Evolutionary conservation across 148 eudicot genomes (phyloP).

Genomic region (Camellia sinensis): DNA sequence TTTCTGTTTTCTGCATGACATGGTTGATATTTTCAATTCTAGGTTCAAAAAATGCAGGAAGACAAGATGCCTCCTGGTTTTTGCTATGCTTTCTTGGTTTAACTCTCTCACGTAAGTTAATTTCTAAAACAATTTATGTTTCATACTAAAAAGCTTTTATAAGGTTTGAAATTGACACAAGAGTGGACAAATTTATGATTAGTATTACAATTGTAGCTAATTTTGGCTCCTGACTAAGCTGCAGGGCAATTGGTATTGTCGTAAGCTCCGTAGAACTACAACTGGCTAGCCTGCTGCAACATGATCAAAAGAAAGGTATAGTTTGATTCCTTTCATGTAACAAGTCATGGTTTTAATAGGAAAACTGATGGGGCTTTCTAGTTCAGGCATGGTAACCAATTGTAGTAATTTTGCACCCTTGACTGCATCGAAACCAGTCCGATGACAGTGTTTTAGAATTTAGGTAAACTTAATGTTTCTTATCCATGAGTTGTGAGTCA

Average conservation of each 20-base stretch:
- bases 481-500: not conserved
- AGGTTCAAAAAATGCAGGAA: not conserved
- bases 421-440: not conserved
- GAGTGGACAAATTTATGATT: not conserved
- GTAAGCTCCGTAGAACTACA: conserved; percentile 1
- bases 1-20: not conserved
- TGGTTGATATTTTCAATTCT: not conserved
- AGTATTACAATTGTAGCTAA: not conserved
- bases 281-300: not conserved
- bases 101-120: not conserved
- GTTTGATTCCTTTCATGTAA: not conserved
- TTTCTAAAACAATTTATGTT: not conserved
- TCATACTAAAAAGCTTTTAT: not conserved
- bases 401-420: not conserved
- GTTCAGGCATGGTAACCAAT: not conserved
- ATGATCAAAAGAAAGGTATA: not conserved
- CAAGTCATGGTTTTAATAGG: not conserved
- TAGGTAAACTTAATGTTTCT: not conserved
- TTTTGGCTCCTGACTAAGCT: not conserved
- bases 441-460: not conserved
- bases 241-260: conserved; percentile 1
- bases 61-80: not conserved
- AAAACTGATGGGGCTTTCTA: not conserved
- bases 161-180: not conserved
- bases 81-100: not conserved